phyloP scores from a whole-genome alignment of 2,329 filamentous ascomycete species.

The Akanthomyces lecanii region DNA sequence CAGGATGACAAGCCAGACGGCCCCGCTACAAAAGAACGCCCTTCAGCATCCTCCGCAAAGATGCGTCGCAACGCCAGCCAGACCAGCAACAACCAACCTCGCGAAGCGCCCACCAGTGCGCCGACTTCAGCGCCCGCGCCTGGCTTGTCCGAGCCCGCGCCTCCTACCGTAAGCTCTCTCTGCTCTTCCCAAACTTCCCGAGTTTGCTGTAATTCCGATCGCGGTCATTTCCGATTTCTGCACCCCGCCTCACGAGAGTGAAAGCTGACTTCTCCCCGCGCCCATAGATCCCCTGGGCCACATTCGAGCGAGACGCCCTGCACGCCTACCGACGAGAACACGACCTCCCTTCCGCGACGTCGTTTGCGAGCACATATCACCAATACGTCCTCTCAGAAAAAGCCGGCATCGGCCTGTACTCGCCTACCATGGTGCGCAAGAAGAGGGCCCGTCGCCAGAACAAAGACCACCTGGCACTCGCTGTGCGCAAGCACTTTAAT shows the following conservation, averaged over 20 bases:
- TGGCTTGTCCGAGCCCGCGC: conserved; percentile 27
- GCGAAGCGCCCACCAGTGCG: conserved; percentile 39
- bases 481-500: conserved; percentile 80
- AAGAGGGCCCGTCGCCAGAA: conserved; percentile 62
- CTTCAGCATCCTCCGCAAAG: conserved; percentile 45
- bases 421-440: conserved; percentile 69
- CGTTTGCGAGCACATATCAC: conserved; percentile 62
- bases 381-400: conserved; percentile 58
- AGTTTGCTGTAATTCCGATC: conserved; percentile 4
- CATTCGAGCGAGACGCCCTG: conserved; percentile 63
- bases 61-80: conserved; percentile 53
- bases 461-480: conserved; percentile 67
- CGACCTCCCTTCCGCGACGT: conserved; percentile 64
- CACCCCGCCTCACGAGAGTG: not conserved
- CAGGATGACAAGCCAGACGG: conserved; percentile 45
- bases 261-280: conserved; percentile 1
- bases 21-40: conserved; percentile 42
- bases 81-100: conserved; percentile 42
- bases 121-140: conserved; percentile 31
- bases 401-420: conserved; percentile 63
- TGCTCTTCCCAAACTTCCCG: conserved; percentile 1
- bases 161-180: conserved; percentile 32
- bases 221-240: conserved; percentile 7
- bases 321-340: conserved; percentile 73
- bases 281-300: conserved; percentile 58